Evolutionary conservation across 2,329 filamentous ascomycete genomes (phyloP).

Genomic region (Trichoderma atroviride): DNA sequence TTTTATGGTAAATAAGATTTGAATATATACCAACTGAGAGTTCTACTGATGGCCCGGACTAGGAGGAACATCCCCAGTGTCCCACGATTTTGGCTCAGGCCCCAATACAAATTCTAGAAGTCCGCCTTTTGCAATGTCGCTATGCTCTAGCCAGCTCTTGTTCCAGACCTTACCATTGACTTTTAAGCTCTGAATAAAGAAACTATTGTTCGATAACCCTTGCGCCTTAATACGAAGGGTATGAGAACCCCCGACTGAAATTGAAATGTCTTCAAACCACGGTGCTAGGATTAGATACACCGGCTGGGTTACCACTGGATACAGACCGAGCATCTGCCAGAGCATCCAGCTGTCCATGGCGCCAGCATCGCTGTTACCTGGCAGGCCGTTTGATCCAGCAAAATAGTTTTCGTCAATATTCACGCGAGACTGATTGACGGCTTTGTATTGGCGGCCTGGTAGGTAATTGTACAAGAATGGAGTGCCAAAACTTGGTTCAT

Average conservation of each 20-base stretch:
- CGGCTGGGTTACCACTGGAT: constrained; percentile 59
- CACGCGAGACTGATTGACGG: constrained; percentile 51
- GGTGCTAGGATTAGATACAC: constrained; percentile 57
- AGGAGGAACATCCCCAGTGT: constrained; percentile 53
- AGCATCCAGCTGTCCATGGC: constrained; percentile 61
- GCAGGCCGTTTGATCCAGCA: constrained; percentile 46
- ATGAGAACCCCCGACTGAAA: constrained; percentile 49
- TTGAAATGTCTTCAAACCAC: constrained; percentile 51
- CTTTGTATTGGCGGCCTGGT: constrained; percentile 51
- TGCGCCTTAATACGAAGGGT: constrained; percentile 45
- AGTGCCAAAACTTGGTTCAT: constrained; percentile 58
- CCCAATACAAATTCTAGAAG: constrained; percentile 52
- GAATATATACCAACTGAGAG: background rate
- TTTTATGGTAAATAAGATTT: background rate
- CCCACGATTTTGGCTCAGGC: constrained; percentile 39
- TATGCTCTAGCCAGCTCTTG: constrained; percentile 59
- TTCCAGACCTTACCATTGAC: constrained; percentile 56
- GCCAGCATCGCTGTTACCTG: constrained; percentile 61
- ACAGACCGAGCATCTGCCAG: constrained; percentile 59
- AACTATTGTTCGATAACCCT: constrained; percentile 46
- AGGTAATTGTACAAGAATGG: constrained; percentile 62
- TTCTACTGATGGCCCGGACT: constrained; percentile 43
- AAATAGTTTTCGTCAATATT: constrained; percentile 53
- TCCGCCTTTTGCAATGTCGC: constrained; percentile 48
- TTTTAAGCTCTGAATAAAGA: constrained; percentile 56